These are phyloP conservation scores for Castanea crenata DNA, from an alignment of 306 rosid species.

Conservation along the genomic window DNA sequence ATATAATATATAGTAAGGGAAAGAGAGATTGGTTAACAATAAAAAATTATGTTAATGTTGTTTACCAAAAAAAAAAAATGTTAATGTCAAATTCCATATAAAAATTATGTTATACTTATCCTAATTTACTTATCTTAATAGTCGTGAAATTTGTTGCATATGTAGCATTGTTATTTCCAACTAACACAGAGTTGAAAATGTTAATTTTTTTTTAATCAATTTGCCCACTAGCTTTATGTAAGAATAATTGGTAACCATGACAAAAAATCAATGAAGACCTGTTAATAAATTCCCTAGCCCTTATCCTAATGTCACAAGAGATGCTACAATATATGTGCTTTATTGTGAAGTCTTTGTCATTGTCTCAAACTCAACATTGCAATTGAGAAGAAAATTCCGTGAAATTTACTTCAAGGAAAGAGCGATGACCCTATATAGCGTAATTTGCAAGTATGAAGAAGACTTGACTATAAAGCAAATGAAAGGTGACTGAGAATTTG, in stretches of 20 bases:
- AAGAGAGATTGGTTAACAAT: too few relatives aligned
- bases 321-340: too few relatives aligned
- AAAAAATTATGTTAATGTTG: too few relatives aligned
- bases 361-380: background rate
- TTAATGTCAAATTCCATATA: too few relatives aligned
- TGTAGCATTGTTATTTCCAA: background rate
- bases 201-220: background rate
- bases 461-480: background rate
- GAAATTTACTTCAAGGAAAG: background rate
- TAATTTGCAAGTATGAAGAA: background rate
- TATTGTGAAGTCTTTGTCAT: background rate
- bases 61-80: too few relatives aligned
- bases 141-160: too few relatives aligned
- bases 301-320: too few relatives aligned
- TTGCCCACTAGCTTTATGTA: background rate
- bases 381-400: background rate
- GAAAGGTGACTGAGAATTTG: background rate
- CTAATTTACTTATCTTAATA: too few relatives aligned
- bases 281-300: too few relatives aligned
- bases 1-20: too few relatives aligned
- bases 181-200: background rate
- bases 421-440: background rate
- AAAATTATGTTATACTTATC: too few relatives aligned
- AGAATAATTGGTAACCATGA: background rate
- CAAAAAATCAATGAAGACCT: background rate